Evolutionary conservation across 2,329 filamentous ascomycete genomes (phyloP).

Genomic region (Neurospora sp.): DNA sequence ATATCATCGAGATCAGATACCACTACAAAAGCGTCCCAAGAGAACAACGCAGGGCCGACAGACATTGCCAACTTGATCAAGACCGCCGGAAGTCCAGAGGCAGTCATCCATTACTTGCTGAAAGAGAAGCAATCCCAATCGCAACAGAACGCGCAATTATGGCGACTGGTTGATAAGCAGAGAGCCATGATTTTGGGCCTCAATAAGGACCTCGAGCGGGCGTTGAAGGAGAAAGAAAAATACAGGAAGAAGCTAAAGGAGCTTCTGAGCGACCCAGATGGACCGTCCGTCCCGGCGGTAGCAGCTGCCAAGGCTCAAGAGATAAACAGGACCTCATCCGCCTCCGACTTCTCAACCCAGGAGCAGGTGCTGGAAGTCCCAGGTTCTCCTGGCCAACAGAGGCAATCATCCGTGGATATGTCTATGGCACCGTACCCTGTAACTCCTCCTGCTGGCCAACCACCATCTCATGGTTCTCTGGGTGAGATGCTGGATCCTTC

Average conservation of each 20-base stretch:
- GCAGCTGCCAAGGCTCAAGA: constrained; percentile 8
- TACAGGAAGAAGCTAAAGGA: constrained; percentile 90
- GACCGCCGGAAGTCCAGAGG: constrained; percentile 80
- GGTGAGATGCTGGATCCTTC: constrained; percentile 44
- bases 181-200: constrained; percentile 85
- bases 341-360: constrained; percentile 16
- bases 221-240: constrained; percentile 87
- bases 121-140: constrained; percentile 86
- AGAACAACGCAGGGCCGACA: constrained; percentile 49
- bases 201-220: constrained; percentile 87
- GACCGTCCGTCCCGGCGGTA: constrained; percentile 17
- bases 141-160: constrained; percentile 85
- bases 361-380: constrained; percentile 28
- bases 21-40: constrained; percentile 45
- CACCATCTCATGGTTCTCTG: constrained; percentile 25
- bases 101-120: constrained; percentile 76
- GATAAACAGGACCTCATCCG: constrained; percentile 9
- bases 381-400: constrained; percentile 40
- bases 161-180: constrained; percentile 95
- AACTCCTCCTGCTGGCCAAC: constrained; percentile 49
- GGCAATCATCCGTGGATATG: constrained; percentile 50
- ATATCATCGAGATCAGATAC: constrained; percentile 53
- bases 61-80: constrained; percentile 74
- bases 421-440: constrained; percentile 54
- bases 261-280: constrained; percentile 34